A percentile compares a stretch with the other conserved stretches of the same genome.
Conservation (phyloP, 2,329 filamentous ascomycete genomes). For the Colletotrichum kahawae region DNA sequence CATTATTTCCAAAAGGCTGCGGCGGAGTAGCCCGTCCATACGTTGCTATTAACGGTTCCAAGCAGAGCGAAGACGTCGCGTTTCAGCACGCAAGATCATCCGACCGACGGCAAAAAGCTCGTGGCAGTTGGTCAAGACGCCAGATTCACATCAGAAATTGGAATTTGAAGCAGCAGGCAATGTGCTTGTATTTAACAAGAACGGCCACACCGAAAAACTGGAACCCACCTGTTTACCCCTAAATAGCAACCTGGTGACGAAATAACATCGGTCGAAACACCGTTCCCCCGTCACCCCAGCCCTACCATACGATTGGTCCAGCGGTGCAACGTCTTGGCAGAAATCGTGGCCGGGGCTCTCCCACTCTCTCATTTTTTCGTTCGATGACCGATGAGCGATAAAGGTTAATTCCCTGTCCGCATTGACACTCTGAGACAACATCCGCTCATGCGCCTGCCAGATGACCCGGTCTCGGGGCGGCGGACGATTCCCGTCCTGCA, state of each 20-base stretch:
- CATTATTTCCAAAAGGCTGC: neutral
- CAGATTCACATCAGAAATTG: neutral
- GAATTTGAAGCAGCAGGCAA: neutral
- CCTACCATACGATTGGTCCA: neutral
- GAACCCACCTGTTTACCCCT: neutral
- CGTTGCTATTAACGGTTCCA: neutral
- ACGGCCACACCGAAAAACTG: neutral
- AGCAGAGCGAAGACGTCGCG: neutral
- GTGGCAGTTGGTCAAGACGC: neutral
- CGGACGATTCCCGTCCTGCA: neutral
- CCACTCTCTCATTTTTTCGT: neutral
- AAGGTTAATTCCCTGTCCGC: neutral
- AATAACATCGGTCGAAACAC: slow-evolving; percentile 1
- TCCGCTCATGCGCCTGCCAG: slow-evolving; percentile 3
- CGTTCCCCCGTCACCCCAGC: neutral
- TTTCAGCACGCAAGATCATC: neutral
- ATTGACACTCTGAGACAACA: slow-evolving; percentile 9
- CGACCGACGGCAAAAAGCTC: neutral
- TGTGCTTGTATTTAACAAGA: neutral
- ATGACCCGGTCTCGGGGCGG: neutral
- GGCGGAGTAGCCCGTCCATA: neutral
- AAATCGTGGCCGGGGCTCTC: neutral
- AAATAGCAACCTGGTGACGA: slow-evolving; percentile 8
- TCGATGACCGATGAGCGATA: neutral
- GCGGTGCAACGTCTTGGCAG: neutral